phyloP scores from a whole-genome alignment of 306 rosid genomes.

The Herpetospermum pedunculosum region DNA sequence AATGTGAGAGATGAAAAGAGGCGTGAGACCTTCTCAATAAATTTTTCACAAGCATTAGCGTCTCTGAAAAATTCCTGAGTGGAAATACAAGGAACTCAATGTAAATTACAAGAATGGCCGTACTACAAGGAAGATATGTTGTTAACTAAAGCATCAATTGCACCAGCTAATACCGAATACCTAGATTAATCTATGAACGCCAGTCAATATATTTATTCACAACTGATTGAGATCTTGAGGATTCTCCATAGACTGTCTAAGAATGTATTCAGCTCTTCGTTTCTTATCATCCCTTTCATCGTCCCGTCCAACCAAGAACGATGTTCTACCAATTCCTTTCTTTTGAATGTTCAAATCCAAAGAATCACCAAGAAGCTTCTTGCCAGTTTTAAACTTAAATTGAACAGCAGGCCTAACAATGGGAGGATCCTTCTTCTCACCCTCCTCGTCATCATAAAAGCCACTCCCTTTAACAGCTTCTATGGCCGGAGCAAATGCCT shows the following conservation, averaged over 20 bases:
- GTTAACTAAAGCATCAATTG: conserved; percentile 8
- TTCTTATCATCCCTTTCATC: conserved; percentile 89
- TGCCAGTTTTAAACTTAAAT: conserved; percentile 58
- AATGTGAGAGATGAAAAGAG: conserved; percentile 3
- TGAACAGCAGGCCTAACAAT: conserved; percentile 53
- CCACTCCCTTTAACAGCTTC: conserved; percentile 45
- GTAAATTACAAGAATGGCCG: conserved; percentile 5
- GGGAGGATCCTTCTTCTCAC: conserved; percentile 38
- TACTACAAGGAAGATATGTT: conserved; percentile 6
- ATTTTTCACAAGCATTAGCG: conserved; percentile 7
- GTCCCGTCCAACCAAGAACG: conserved; percentile 37
- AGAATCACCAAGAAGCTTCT: conserved; percentile 65
- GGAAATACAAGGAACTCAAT: conserved; percentile 13
- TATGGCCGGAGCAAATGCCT: conserved; percentile 85
- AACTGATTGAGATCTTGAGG: conserved; percentile 76
- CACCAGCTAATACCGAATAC: conserved; percentile 7
- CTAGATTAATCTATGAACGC: conserved; percentile 13
- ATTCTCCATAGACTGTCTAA: conserved; percentile 67
- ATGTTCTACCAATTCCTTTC: conserved; percentile 37
- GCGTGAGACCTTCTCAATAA: not conserved
- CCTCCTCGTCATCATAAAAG: conserved; percentile 40
- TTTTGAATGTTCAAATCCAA: conserved; percentile 53
- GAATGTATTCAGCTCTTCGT: conserved; percentile 81
- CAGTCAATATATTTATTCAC: conserved; percentile 38
- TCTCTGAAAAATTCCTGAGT: conserved; percentile 6